Evolutionary conservation across 805 yeast genomes (phyloP), one percentile per base, ranked within the genome.

Genomic region (Kodamaea leandrae): DNA sequence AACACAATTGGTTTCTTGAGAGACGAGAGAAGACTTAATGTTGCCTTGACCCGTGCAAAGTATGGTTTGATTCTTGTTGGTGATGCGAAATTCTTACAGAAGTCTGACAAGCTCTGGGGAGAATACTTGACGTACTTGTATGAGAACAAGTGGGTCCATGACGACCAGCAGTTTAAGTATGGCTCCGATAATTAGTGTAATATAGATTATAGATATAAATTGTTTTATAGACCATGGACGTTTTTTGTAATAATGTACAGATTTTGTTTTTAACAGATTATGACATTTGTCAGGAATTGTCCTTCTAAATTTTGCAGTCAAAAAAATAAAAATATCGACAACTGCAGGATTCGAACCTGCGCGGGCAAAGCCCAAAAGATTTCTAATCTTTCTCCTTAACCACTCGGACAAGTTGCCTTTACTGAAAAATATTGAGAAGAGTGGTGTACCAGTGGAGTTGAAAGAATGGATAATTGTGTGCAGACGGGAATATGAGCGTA

Each of bases 21-120:
- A 34, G 63, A 58, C 25, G 57, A 60, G 19, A 48, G 63, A 45
- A 51, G 63, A 47, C 48, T 58, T 49, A 59, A 59, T 35, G 63
- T 59, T 20, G 63, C 63, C 1, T 49, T 59, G 37, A 58, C 63
- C 2, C 51, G 63, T 47, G 61, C 63, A n/a, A 51, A 46, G 42
- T 57, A 47, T 32, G 63, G 63, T 2, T 46, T 59, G 51, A 44
- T 58, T 9, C 43, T 65, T 19, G 51, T 64, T 37, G 71, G 71
- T 18, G 68, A 65, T 47, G 59, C 50, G 8, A 37, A 51, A 12
- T 73, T 63, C 64, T 77, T 49, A 71, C 76, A 12, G 61, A 58
- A 59, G n/a, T 77, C 80, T 5, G 74, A 70, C 44, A 42, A 51
- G 2, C 48, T 76, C 23, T 80, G 86, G 86, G 57, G 56, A 6